Conservation (phyloP, 495 filamentous ascomycete species). For the Sabuloglossum arenarium region DNA sequence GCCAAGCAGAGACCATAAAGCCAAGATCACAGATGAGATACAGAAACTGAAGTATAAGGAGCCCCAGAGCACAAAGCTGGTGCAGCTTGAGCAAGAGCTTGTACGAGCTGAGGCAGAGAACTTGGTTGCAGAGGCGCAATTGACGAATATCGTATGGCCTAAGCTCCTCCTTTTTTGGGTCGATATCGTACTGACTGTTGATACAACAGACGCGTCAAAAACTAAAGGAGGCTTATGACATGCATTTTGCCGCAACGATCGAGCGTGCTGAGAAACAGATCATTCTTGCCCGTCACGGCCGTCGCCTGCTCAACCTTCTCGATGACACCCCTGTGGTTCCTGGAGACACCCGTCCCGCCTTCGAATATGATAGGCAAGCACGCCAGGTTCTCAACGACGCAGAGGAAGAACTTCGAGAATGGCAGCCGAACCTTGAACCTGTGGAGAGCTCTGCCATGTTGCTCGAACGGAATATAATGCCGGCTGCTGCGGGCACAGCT, state of each 20-base stretch:
- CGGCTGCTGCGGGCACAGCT: not conserved
- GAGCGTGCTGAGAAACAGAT: slow-evolving; percentile 94
- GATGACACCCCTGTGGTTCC: slow-evolving; percentile 84
- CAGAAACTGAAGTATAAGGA: slow-evolving; percentile 75
- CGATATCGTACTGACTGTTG: not conserved
- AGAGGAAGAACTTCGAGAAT: slow-evolving; percentile 65
- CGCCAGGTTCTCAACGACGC: slow-evolving; percentile 80
- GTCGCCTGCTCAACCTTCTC: slow-evolving; percentile 65
- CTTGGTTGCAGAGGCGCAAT: slow-evolving; percentile 86
- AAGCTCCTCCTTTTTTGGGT: not conserved
- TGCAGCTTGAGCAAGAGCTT: slow-evolving; percentile 82
- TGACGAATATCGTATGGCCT: slow-evolving; percentile 64
- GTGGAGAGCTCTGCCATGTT: slow-evolving; percentile 19
- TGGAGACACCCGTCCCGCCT: slow-evolving; percentile 49
- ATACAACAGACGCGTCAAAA: slow-evolving; percentile 58
- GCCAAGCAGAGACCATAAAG: slow-evolving; percentile 65
- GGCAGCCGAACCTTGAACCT: slow-evolving; percentile 40
- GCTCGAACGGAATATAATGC: slow-evolving; percentile 5
- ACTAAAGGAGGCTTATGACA: slow-evolving; percentile 77
- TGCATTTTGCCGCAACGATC: slow-evolving; percentile 70
- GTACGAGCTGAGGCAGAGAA: slow-evolving; percentile 89
- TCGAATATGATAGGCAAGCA: slow-evolving; percentile 39
- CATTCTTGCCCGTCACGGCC: slow-evolving; percentile 74
- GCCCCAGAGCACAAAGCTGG: slow-evolving; percentile 50
- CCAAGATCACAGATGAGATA: slow-evolving; percentile 79